Evolutionary conservation across 2,329 filamentous ascomycete genomes (phyloP).

Genomic region (Elsinoe australis): DNA sequence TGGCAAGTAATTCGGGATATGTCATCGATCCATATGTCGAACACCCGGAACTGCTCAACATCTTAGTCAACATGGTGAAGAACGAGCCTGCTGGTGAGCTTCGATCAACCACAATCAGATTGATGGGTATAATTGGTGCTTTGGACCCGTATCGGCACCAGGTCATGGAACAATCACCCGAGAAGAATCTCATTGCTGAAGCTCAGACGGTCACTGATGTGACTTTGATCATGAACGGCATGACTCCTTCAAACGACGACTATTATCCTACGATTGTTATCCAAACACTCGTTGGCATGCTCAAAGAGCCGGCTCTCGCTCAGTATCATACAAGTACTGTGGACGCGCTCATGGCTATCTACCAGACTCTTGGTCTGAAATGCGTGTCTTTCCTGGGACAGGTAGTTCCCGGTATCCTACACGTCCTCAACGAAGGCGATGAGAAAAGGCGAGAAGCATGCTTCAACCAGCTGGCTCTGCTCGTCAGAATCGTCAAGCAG

Average conservation of each 20-base stretch:
- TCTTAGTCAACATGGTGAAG: slow-evolving; percentile 88
- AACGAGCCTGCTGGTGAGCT: slow-evolving; percentile 81
- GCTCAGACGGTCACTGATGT: slow-evolving; percentile 77
- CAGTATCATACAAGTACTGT: slow-evolving; percentile 92
- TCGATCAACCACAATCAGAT: slow-evolving; percentile 87
- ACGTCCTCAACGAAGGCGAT: slow-evolving; percentile 76
- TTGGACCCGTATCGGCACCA: slow-evolving; percentile 95
- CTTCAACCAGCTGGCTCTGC: slow-evolving; percentile 88
- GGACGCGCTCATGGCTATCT: slow-evolving; percentile 97
- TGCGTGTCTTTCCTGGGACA: slow-evolving; percentile 91
- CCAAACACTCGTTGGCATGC: slow-evolving; percentile 82
- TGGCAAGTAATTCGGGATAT: slow-evolving; percentile 94
- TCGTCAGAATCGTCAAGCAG: slow-evolving; percentile 92
- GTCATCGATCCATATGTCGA: slow-evolving; percentile 94
- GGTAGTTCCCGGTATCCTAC: slow-evolving; percentile 88
- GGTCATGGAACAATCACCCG: slow-evolving; percentile 80
- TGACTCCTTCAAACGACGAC: slow-evolving; percentile 94
- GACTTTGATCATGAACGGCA: slow-evolving; percentile 92
- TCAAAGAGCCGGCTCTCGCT: slow-evolving; percentile 81
- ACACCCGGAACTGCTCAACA: slow-evolving; percentile 85
- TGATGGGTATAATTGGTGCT: slow-evolving; percentile 91
- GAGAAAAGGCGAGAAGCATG: slow-evolving; percentile 80
- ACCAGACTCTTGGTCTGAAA: slow-evolving; percentile 89
- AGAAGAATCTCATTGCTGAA: slow-evolving; percentile 63
- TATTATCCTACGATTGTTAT: slow-evolving; percentile 98